Evolutionary conservation across 441 rosid genomes (phyloP).

Genomic region (Codiaeum variegatum): DNA sequence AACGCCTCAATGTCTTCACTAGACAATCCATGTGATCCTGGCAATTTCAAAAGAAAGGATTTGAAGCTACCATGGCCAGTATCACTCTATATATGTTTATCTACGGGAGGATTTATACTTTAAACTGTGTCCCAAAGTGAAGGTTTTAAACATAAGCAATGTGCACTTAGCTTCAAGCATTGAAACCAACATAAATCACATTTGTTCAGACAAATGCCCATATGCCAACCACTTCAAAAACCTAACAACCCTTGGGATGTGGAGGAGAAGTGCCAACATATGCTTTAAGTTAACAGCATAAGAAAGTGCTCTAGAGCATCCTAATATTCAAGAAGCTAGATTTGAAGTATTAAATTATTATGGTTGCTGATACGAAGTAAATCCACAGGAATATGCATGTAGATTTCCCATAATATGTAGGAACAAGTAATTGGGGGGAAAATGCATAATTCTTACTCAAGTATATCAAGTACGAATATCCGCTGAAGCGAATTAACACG

Average conservation of each 20-base stretch:
- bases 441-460: conserved; percentile 71
- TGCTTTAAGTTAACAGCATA: background rate
- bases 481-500: conserved; percentile 75
- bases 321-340: background rate
- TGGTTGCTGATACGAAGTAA: background rate
- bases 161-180: background rate
- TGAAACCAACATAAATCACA: background rate
- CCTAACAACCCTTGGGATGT: background rate
- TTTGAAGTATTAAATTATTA: background rate
- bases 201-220: background rate
- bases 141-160: background rate
- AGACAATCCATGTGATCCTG: background rate
- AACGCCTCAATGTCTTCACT: background rate
- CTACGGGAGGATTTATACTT: background rate
- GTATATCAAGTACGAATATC: conserved; percentile 85
- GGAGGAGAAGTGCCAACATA: background rate
- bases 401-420: background rate
- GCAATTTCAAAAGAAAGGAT: background rate
- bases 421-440: conserved; percentile 10
- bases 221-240: background rate
- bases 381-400: background rate
- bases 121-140: background rate
- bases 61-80: background rate
- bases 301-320: background rate
- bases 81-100: background rate